Evolutionary conservation across 306 rosid species (phyloP).

Genomic region (Rosa rugosa): DNA sequence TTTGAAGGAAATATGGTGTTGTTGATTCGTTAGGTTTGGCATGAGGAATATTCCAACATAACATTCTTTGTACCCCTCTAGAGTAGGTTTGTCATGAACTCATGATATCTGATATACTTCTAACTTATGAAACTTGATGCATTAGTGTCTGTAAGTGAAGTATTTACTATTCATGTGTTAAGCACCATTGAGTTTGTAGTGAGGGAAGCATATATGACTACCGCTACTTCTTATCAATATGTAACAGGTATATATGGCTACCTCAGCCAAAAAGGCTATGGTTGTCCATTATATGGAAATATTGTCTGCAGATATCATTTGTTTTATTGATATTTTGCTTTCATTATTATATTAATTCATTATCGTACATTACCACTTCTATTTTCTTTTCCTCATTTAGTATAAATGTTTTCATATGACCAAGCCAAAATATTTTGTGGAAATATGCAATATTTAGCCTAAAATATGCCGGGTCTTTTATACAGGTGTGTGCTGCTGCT

Average conservation of each 20-base stretch:
- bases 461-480: slow-evolving; percentile 16
- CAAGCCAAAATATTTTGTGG: background rate
- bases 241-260: background rate
- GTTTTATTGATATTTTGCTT: background rate
- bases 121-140: background rate
- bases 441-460: background rate
- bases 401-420: background rate
- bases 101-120: background rate
- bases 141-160: background rate
- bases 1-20: background rate
- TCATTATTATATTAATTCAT: background rate
- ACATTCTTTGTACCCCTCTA: background rate
- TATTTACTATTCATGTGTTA: background rate
- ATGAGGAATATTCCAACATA: background rate
- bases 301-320: background rate
- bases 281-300: background rate
- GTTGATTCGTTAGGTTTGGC: background rate
- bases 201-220: background rate
- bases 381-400: background rate
- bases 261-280: background rate
- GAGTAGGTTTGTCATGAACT: background rate
- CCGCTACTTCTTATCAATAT: background rate
- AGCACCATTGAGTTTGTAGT: background rate
- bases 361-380: background rate
- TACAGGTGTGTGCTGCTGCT: slow-evolving; percentile 88